Conservation (phyloP, 371 early-diverging fungal genomes). For the Zancudomyces culisetae region DNA sequence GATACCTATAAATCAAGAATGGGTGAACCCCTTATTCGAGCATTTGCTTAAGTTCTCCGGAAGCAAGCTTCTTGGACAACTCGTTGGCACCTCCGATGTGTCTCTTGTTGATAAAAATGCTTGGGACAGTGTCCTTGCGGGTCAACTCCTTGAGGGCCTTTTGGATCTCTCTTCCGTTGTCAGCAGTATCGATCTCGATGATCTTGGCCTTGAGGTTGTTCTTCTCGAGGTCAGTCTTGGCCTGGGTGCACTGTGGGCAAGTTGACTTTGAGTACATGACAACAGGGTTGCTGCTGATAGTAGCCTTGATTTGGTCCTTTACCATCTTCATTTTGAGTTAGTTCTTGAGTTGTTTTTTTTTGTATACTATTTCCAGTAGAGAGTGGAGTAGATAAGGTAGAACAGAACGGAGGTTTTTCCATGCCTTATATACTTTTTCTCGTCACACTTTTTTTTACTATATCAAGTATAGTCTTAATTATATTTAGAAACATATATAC, state of each 20-base stretch:
- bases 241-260: slow-evolving; percentile 65
- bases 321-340: no score
- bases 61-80: slow-evolving; percentile 29
- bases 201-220: slow-evolving; percentile 7
- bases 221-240: slow-evolving; percentile 29
- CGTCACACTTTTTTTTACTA: no score
- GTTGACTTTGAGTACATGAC: slow-evolving; percentile 7
- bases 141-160: slow-evolving; percentile 40
- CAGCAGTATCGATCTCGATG: slow-evolving; percentile 15
- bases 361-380: no score
- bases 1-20: no score
- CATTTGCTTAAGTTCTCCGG: slow-evolving; percentile 39
- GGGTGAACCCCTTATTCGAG: no score
- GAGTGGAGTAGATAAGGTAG: no score
- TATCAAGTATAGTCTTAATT: no score
- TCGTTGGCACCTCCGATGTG: slow-evolving; percentile 76
- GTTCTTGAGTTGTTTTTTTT: no score
- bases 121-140: slow-evolving; percentile 73
- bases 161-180: slow-evolving; percentile 62
- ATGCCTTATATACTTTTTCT: no score
- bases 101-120: slow-evolving; percentile 57
- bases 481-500: no score
- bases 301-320: not conserved
- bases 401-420: no score
- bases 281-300: not conserved